Conservation (phyloP, 2,329 filamentous ascomycete species). For the Dothistroma septosporum region DNA sequence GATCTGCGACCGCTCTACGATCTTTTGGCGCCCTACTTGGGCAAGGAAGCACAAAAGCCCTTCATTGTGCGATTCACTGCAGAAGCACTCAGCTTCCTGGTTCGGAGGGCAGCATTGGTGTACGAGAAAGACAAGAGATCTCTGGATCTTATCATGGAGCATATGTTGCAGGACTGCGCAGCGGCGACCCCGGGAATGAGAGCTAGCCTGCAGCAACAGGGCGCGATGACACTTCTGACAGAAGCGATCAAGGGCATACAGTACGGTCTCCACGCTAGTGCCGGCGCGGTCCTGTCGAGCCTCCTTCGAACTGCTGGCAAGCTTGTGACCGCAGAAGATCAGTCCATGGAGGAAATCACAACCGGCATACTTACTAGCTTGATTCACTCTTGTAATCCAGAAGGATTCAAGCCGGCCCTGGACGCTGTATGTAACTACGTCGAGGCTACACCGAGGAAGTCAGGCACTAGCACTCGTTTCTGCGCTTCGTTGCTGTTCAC, state of each 20-base stretch:
- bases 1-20: conserved; percentile 81
- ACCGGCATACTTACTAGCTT: conserved; percentile 74
- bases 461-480: conserved; percentile 40
- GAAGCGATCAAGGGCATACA: conserved; percentile 69
- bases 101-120: conserved; percentile 78
- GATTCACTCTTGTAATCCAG: conserved; percentile 73
- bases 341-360: conserved; percentile 52
- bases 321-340: conserved; percentile 19
- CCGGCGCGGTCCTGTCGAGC: conserved; percentile 50
- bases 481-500: conserved; percentile 59
- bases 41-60: conserved; percentile 73
- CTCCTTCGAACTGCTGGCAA: conserved; percentile 37
- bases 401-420: conserved; percentile 67
- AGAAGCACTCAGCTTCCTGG: conserved; percentile 88
- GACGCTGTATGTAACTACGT: conserved; percentile 56
- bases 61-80: conserved; percentile 91
- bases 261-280: conserved; percentile 55
- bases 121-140: conserved; percentile 69
- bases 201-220: conserved; percentile 67
- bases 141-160: conserved; percentile 65
- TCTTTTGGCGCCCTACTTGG: conserved; percentile 77
- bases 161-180: conserved; percentile 65
- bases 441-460: conserved; percentile 33
- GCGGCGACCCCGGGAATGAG: conserved; percentile 48
- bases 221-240: conserved; percentile 85